Evolutionary conservation across 2,329 filamentous ascomycete genomes (phyloP).

Genomic region (Paracorniculantispora psalliotae): DNA sequence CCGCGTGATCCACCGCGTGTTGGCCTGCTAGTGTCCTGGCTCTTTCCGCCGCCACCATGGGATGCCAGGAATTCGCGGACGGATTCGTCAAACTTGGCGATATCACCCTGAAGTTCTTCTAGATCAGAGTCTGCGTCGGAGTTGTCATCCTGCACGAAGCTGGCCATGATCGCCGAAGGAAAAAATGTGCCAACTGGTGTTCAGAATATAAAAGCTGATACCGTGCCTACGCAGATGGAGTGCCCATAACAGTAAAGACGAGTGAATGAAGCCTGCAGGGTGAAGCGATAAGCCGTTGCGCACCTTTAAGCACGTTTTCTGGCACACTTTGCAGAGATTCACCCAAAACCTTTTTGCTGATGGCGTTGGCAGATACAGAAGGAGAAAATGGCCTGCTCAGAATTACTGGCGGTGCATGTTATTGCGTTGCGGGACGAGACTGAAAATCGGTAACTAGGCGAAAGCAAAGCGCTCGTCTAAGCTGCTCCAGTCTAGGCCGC

Average conservation of each 20-base stretch:
- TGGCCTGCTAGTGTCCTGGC: slow-evolving; percentile 12
- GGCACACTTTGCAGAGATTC: too few relatives aligned
- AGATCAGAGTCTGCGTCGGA: slow-evolving; percentile 42
- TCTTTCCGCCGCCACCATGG: slow-evolving; percentile 27
- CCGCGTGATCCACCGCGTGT: slow-evolving; percentile 21
- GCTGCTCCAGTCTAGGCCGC: too few relatives aligned
- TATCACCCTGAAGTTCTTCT: slow-evolving; percentile 40
- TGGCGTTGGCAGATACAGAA: too few relatives aligned
- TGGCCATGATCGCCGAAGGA: neutral
- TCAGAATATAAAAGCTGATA: too few relatives aligned
- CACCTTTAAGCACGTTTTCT: too few relatives aligned
- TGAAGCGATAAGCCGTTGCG: too few relatives aligned
- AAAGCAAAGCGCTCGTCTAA: too few relatives aligned
- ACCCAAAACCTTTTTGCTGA: too few relatives aligned
- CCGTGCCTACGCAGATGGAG: too few relatives aligned
- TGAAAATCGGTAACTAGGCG: slow-evolving; percentile 1
- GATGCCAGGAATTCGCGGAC: slow-evolving; percentile 36
- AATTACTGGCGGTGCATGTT: neutral
- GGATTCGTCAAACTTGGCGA: slow-evolving; percentile 38
- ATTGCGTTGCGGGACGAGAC: neutral
- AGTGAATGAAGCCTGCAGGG: too few relatives aligned
- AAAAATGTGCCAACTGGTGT: neutral
- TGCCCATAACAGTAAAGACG: too few relatives aligned
- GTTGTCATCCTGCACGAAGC: slow-evolving; percentile 15
- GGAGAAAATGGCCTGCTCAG: too few relatives aligned